Conservation (phyloP, 1,284 basidiomycete species). For the Pterulicium gracile region DNA sequence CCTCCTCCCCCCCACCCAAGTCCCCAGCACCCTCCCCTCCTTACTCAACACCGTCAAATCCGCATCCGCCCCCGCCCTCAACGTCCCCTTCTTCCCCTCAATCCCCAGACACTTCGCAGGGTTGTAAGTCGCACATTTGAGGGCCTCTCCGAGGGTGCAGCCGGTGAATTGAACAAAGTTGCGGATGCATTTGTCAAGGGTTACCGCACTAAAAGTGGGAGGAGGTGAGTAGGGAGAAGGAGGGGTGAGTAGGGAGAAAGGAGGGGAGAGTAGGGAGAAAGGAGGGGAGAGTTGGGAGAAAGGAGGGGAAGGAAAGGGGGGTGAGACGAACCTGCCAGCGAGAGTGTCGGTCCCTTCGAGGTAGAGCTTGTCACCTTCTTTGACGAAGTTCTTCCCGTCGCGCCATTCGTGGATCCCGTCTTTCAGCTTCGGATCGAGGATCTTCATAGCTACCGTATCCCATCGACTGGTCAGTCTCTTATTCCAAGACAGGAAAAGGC, state of each 20-base stretch:
- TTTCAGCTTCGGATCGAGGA: constrained; percentile 74
- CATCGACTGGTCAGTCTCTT: not conserved
- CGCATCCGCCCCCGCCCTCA: constrained; percentile 73
- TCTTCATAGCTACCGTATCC: constrained; percentile 59
- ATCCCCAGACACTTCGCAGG: constrained; percentile 80
- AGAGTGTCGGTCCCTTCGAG: constrained; percentile 80
- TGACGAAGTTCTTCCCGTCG: constrained; percentile 66
- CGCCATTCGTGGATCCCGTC: constrained; percentile 87
- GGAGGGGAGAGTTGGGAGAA: too few relatives aligned
- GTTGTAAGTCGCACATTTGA: constrained; percentile 76
- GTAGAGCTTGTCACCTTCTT: constrained; percentile 73
- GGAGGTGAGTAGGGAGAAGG: constrained; percentile 5
- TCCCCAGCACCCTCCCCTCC: constrained; percentile 58
- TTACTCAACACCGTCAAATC: constrained; percentile 71
- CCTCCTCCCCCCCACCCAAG: constrained; percentile 73
- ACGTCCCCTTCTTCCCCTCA: constrained; percentile 67
- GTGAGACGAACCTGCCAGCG: constrained; percentile 57
- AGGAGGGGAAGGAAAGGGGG: constrained; percentile 5
- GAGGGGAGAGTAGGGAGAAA: too few relatives aligned
- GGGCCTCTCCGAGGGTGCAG: constrained; percentile 72
- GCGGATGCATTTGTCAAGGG: constrained; percentile 72
- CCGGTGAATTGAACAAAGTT: constrained; percentile 79
- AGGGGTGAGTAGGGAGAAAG: constrained; percentile 7
- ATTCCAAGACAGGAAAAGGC: not conserved
- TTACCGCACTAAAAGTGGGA: constrained; percentile 47